Percentiles rank a stretch among this genome's conserved stretches.
Evolutionary conservation across 2,329 filamentous ascomycete species (phyloP).

Genomic region (Myriangium duriaei): DNA sequence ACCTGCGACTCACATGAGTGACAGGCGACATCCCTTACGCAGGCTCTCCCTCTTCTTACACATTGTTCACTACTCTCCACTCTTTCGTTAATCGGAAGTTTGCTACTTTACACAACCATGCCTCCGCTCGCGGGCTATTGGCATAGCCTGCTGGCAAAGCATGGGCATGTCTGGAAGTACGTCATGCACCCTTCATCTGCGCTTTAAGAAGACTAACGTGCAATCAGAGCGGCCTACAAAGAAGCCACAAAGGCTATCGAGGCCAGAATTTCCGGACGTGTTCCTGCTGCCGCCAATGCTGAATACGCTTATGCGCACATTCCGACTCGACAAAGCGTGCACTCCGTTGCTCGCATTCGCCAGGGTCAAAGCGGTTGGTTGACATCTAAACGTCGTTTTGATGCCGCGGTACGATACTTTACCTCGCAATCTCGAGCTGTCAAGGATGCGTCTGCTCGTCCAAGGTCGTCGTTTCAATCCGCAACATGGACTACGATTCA

Average conservation of each 20-base stretch:
- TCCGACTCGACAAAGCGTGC: conserved; percentile 45
- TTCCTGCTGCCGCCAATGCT: conserved; percentile 37
- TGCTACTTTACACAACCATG: conserved; percentile 17
- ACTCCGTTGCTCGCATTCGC: conserved; percentile 49
- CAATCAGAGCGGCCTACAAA: conserved; percentile 17
- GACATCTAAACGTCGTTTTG: conserved; percentile 38
- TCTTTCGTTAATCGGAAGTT: neutral
- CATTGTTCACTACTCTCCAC: neutral
- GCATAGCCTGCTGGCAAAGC: conserved; percentile 24
- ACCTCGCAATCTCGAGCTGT: conserved; percentile 33
- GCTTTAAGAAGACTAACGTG: too few relatives aligned
- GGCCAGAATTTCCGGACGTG: conserved; percentile 24
- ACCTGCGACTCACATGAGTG: too few relatives aligned
- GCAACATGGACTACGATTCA: conserved; percentile 43
- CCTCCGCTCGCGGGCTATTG: conserved; percentile 25
- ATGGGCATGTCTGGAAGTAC: conserved; percentile 21
- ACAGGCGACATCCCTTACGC: too few relatives aligned
- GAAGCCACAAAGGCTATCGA: conserved; percentile 19
- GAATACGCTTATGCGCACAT: conserved; percentile 49
- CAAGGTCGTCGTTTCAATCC: conserved; percentile 31
- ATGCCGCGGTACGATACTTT: conserved; percentile 37
- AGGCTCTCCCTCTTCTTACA: too few relatives aligned
- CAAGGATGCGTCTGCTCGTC: conserved; percentile 33
- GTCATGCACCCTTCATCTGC: too few relatives aligned
- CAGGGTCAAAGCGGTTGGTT: conserved; percentile 53